Evolutionary conservation across 768 basidiomycete genomes (phyloP), one percentile per base, ranked within the genome.

Genomic region (Russula earlei): DNA sequence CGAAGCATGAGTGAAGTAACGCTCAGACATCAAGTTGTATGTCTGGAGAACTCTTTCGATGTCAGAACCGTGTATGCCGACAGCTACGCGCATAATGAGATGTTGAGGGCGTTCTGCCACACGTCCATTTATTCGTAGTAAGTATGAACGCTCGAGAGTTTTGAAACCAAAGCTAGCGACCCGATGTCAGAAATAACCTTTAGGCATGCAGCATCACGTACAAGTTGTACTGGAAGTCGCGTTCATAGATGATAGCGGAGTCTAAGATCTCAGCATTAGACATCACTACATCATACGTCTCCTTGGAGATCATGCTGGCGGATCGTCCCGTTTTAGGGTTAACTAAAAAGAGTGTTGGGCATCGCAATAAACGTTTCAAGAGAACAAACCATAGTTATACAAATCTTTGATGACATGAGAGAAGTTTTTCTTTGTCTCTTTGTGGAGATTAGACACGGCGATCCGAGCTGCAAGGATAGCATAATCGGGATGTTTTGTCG

Each of bases 61-160:
- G 69, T 98, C 88, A 9, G 72, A 67, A 5, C 93, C 94, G 68
- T 98, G 95, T 54, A 99, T 93, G 38, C 95, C 95, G 44, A 98
- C 92, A 44, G 96, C 91, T 54, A 99, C 96, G 70, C 96, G 93
- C 96, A 99, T 98, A 69, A 98, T 86, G 83, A 98, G 90, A 70
- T 98, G 96, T 65, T 98, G 96, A 29, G 96, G 96, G 36, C 96
- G 85, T 70, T 99, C 96, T 40, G 93, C 94, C 45, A 95, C 91
- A 56, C 89, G 88, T 40, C 92, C 91, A 67, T 95, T 82, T 72
- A 98, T 84, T 55, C 93, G 85, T 40, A 99, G 84, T 6, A 98
- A 83, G 71, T 99, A 99, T 1, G 94, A 97, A 31, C 94, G 87
- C 72, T 99, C 96, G 31, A 99, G 84, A 3, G 96, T 99, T 72